Base-by-base conservation (phyloP, 73 alveolate species). In the Paramecium bursaria region DNA sequence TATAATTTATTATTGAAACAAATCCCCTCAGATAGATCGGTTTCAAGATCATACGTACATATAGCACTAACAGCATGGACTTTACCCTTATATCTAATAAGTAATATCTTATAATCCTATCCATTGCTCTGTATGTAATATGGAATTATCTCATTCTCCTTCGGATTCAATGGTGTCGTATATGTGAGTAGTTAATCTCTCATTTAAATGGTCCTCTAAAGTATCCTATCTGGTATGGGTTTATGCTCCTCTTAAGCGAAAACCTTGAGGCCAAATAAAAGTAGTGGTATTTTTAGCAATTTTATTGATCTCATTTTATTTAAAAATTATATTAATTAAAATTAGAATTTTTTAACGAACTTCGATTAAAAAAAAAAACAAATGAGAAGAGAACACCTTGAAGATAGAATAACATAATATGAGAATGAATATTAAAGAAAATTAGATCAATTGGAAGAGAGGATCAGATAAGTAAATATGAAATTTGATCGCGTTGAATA, bases 1-100 rank as follows among this genome's bases (percentile, higher is more conserved):
- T 79, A 79, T 7, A 79, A 42, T 27, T 79, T 79, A 44, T 79
- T 57, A 1, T 82, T 82, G 54, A 79, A 79, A 54, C 89, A 79
- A 14, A 79, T 79, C 29, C 89, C 89, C 33, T 79, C 60, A 39
- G 54, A 39, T 44, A 79, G 46, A 30, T 79, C 76, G 0, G 89
- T 54, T 23, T 79, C 76, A 31, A 61, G 74, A 42, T 79, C 89
- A 54, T 79, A 79, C 2, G 89, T 54, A 54, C 76, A 61, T 22
- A 79, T 13, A 54, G 85, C 73, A 35, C 82, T 47, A 14, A 67
- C 9, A 2, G 82, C 82, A 67, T 67, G 50, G 33, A 67, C 33
- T 42, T 67, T 67, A 3, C 82, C 82, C 44, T 67, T 13, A 67
- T 33, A 67, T 42, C 82, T 67, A 3, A 57, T 67, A 9, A 67